A percentile compares a stretch with the other conserved stretches of the same genome.
phyloP scores from a whole-genome alignment of 2,329 filamentous ascomycete species.

The Ceratocystis colombiana region DNA sequence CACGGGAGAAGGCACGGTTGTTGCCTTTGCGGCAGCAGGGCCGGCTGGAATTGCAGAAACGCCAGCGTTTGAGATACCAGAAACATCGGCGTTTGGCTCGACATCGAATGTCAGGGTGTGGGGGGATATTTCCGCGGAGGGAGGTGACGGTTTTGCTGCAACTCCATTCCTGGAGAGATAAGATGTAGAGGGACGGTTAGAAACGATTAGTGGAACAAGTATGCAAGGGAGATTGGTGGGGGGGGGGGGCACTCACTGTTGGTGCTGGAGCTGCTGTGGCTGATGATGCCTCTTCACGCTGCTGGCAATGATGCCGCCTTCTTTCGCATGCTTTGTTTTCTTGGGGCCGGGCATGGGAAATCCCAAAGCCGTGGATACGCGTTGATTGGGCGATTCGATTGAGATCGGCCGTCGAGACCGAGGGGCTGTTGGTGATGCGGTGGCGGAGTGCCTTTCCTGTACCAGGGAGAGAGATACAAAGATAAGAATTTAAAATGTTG shows the following conservation, averaged over 20 bases:
- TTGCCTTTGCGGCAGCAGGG: slow-evolving; percentile 25
- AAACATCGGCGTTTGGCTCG: background rate
- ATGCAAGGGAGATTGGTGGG: background rate
- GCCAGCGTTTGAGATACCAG: background rate
- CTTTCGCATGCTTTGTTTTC: slow-evolving; percentile 48
- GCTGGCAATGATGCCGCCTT: slow-evolving; percentile 42
- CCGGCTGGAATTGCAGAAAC: slow-evolving; percentile 8
- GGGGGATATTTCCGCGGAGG: slow-evolving; percentile 15
- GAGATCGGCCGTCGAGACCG: background rate
- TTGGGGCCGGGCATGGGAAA: slow-evolving; percentile 32
- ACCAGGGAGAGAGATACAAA: background rate
- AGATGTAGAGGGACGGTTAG: background rate
- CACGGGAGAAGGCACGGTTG: slow-evolving; percentile 37
- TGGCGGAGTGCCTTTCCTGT: background rate
- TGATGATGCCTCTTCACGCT: slow-evolving; percentile 42
- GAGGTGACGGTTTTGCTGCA: slow-evolving; percentile 32
- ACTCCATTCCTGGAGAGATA: slow-evolving; percentile 34
- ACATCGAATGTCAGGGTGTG: background rate
- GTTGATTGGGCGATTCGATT: background rate
- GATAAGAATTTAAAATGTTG: background rate
- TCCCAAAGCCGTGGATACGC: slow-evolving; percentile 16
- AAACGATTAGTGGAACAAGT: background rate
- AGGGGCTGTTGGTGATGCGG: background rate
- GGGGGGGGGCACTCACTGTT: background rate
- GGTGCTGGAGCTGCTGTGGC: background rate